Evolutionary conservation across 2,329 filamentous ascomycete genomes (phyloP).

Genomic region (Botrytis sinoallii): DNA sequence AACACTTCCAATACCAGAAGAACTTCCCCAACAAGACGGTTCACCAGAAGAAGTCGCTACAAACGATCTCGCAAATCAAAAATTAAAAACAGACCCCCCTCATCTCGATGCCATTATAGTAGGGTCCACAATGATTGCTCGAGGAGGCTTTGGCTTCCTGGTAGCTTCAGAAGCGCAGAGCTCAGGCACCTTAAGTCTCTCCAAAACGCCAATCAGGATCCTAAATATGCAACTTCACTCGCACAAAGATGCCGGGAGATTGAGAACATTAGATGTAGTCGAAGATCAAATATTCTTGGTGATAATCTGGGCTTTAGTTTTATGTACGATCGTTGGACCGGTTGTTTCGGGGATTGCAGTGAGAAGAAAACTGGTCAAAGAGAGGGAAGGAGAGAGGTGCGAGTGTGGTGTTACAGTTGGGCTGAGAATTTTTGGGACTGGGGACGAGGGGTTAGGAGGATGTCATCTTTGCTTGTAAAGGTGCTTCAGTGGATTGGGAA

Average conservation of each 20-base stretch:
- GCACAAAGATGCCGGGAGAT: background rate
- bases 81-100: conserved; percentile 12
- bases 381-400: background rate
- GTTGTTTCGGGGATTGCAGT: conserved; percentile 32
- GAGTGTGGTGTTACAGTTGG: background rate
- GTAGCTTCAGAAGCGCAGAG: conserved; percentile 67
- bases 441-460: background rate
- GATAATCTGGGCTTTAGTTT: conserved; percentile 52
- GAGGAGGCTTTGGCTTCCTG: conserved; percentile 76
- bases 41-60: background rate
- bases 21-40: background rate
- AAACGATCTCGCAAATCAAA: background rate
- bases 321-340: conserved; percentile 54
- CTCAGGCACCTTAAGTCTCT: conserved; percentile 36
- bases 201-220: background rate
- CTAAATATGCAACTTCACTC: background rate
- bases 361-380: background rate
- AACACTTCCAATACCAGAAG: background rate
- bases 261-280: conserved; percentile 20
- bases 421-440: background rate
- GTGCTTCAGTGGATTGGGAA: background rate
- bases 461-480: conserved; percentile 17
- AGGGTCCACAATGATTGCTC: conserved; percentile 61
- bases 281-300: conserved; percentile 47
- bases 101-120: conserved; percentile 25